A percentile compares a stretch with the other conserved stretches of the same genome.
phyloP scores from a whole-genome alignment of 306 rosid genomes.

The Mucuna pruriens region DNA sequence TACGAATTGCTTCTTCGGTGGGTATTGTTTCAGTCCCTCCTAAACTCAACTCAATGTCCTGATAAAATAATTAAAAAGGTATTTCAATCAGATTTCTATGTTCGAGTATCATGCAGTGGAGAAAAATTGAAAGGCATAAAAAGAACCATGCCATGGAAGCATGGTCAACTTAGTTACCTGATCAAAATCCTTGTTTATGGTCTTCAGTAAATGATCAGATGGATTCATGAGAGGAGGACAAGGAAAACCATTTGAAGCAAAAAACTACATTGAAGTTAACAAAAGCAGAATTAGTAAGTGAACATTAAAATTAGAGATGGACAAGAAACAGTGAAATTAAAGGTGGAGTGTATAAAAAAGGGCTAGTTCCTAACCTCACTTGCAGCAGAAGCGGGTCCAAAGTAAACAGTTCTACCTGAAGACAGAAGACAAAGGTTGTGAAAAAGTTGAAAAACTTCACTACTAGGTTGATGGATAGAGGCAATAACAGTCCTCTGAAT shows the following conservation, averaged over 20 bases:
- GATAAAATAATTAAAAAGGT: neutral
- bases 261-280: conserved; percentile 57
- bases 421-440: conserved; percentile 71
- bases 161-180: conserved; percentile 32
- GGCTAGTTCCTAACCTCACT: conserved; percentile 45
- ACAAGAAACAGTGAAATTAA: neutral
- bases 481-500: conserved; percentile 55
- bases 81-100: neutral
- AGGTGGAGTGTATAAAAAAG: neutral
- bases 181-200: conserved; percentile 83
- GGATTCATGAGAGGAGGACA: conserved; percentile 74
- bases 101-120: neutral
- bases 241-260: conserved; percentile 68
- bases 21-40: conserved; percentile 18
- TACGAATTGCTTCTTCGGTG: conserved; percentile 37
- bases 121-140: neutral
- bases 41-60: conserved; percentile 48
- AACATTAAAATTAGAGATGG: neutral
- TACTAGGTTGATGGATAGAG: conserved; percentile 79
- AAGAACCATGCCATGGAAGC: neutral
- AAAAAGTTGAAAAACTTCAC: conserved; percentile 73
- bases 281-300: neutral
- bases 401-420: conserved; percentile 62
- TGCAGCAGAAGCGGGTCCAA: conserved; percentile 75
- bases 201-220: conserved; percentile 74